These are phyloP conservation scores for Anastatica hierochuntica DNA, from an alignment of 345 rosid species.

Conservation along the genomic window DNA sequence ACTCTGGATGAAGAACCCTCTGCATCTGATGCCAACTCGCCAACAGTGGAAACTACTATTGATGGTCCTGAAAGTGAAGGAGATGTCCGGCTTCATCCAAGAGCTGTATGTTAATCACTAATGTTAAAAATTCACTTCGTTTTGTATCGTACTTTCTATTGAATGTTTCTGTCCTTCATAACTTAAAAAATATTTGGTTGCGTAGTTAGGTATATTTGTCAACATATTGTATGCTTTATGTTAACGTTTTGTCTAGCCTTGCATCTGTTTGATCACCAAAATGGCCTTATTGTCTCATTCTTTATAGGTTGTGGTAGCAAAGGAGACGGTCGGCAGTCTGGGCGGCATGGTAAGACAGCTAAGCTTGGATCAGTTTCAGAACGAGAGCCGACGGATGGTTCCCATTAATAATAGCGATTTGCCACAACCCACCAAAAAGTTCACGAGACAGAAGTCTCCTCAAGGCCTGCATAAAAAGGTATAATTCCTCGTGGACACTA, in stretches of 20 bases:
- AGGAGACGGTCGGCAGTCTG: slow-evolving; percentile 82
- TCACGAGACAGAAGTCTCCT: slow-evolving; percentile 80
- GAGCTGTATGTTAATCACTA: slow-evolving; percentile 71
- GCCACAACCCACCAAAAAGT: slow-evolving; percentile 65
- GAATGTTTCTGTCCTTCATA: background rate
- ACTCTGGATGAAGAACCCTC: slow-evolving; percentile 53
- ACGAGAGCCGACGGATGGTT: slow-evolving; percentile 95
- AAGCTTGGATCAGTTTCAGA: slow-evolving; percentile 96
- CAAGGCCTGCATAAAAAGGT: slow-evolving; percentile 97
- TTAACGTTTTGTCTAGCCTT: background rate
- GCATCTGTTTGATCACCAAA: background rate
- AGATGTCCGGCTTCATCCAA: slow-evolving; percentile 93
- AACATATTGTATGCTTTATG: too few species aligned
- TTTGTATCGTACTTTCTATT: too few species aligned
- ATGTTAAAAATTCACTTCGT: background rate
- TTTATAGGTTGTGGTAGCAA: slow-evolving; percentile 93
- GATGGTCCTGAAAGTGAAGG: slow-evolving; percentile 66
- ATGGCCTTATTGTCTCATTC: slow-evolving; percentile 15
- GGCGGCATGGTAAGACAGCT: slow-evolving; percentile 98
- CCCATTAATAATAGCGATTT: slow-evolving; percentile 60
- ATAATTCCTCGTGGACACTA: slow-evolving; percentile 14
- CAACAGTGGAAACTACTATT: slow-evolving; percentile 50
- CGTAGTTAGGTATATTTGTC: background rate
- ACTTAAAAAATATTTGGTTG: background rate
- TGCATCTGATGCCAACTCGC: slow-evolving; percentile 65